Evolutionary conservation across 345 rosid genomes (phyloP).

Genomic region (Psidium guajava): DNA sequence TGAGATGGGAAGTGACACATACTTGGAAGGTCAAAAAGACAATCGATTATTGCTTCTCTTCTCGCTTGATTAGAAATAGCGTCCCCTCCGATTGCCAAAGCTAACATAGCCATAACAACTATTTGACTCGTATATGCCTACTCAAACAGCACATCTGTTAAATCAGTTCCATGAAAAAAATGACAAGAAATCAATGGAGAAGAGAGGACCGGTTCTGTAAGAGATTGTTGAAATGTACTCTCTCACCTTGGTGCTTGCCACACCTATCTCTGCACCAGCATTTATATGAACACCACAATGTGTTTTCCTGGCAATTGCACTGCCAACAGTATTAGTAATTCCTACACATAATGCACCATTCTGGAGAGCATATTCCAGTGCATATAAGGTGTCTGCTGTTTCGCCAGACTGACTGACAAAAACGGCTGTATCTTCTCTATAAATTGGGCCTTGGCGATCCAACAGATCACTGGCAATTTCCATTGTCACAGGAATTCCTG

Average conservation of each 20-base stretch:
- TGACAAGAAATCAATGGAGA: background rate
- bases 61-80: constrained; percentile 65
- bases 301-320: constrained; percentile 85
- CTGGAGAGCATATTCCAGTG: constrained; percentile 71
- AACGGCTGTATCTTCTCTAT: constrained; percentile 94
- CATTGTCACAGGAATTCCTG: constrained; percentile 96
- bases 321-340: constrained; percentile 91
- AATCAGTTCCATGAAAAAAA: background rate
- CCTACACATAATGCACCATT: constrained; percentile 97
- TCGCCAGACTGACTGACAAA: constrained; percentile 99
- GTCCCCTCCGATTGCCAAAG: constrained; percentile 84
- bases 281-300: constrained; percentile 90
- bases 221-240: background rate
- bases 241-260: constrained; percentile 91
- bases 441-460: constrained; percentile 93
- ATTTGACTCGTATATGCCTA: constrained; percentile 99
- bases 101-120: constrained; percentile 95
- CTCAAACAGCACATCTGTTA: background rate
- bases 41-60: constrained; percentile 85
- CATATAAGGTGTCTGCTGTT: constrained; percentile 90
- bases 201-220: background rate
- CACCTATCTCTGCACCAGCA: constrained; percentile 97
- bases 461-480: constrained; percentile 94
- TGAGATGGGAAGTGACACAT: constrained; percentile 5
- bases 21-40: constrained; percentile 88